phyloP scores from a whole-genome alignment of 116 monocot species.

The Posidonia oceanica region DNA sequence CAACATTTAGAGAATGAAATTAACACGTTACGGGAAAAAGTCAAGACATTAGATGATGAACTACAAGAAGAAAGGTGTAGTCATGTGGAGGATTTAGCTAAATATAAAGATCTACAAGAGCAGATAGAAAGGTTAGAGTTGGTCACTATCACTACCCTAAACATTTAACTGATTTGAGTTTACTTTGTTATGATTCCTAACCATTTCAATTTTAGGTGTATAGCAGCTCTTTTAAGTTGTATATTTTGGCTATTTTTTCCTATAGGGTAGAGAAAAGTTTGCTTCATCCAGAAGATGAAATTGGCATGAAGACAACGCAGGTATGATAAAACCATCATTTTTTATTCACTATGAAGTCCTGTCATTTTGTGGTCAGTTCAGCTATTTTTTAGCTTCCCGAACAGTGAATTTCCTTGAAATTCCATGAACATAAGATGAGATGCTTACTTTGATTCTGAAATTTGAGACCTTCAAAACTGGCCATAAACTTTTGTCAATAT shows the following conservation, averaged over 20 bases:
- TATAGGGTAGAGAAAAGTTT: conserved; percentile 5
- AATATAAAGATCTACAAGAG: conserved; percentile 46
- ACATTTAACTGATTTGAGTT: background rate
- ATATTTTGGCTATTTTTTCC: background rate
- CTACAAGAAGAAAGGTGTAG: conserved; percentile 53
- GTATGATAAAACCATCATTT: conserved; percentile 13
- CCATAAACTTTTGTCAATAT: no score
- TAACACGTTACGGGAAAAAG: conserved; percentile 21
- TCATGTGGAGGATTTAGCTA: conserved; percentile 52
- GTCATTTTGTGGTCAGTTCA: background rate
- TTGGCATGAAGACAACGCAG: conserved; percentile 47
- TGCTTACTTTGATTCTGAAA: no score
- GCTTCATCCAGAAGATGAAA: conserved; percentile 26
- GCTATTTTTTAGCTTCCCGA: background rate
- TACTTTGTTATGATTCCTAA: background rate
- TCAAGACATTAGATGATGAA: conserved; percentile 38
- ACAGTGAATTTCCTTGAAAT: background rate
- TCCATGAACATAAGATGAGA: background rate
- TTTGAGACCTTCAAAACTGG: no score
- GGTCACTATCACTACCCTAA: background rate
- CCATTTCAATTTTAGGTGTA: conserved; percentile 6
- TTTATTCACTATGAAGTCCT: background rate
- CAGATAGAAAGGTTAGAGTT: conserved; percentile 55
- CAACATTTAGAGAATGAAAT: conserved; percentile 55
- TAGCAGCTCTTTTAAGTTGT: background rate